phyloP scores from a whole-genome alignment of 305 asterid species.

The Fraxinus ornus region DNA sequence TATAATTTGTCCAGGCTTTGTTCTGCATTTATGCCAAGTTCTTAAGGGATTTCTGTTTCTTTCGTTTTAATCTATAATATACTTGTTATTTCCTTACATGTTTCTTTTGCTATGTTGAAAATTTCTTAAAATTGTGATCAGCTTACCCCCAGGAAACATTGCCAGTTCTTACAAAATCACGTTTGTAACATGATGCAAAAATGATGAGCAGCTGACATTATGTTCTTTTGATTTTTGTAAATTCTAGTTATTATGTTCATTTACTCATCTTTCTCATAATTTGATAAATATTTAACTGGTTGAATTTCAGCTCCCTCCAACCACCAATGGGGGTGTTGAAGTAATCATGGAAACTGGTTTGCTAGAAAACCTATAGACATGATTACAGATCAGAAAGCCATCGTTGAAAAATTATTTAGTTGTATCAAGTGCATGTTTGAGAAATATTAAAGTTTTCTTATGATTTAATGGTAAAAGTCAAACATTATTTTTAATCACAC shows the following conservation, averaged over 20 bases:
- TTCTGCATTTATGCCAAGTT: background rate
- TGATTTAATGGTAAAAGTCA: background rate
- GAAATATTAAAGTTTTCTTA: background rate
- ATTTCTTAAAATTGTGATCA: background rate
- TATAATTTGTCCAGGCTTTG: background rate
- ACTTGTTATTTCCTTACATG: background rate
- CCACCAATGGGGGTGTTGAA: background rate
- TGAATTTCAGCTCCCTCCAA: background rate
- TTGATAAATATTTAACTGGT: background rate
- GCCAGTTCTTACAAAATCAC: background rate
- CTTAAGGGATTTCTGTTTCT: background rate
- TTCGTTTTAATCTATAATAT: background rate
- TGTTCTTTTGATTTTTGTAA: background rate
- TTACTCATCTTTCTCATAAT: background rate
- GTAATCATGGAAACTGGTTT: background rate
- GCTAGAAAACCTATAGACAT: background rate
- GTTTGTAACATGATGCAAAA: background rate
- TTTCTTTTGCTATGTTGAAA: background rate
- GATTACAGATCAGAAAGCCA: background rate
- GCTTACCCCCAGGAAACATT: background rate
- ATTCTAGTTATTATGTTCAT: background rate
- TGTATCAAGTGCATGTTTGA: background rate
- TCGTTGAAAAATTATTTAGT: background rate
- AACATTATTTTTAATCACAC: background rate
- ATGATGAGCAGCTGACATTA: background rate